A percentile compares a stretch with the other conserved stretches of the same genome.
These are phyloP conservation scores for Avena sativa DNA, from an alignment of 176 grass and related monocot genomes.

Conservation along the genomic window DNA sequence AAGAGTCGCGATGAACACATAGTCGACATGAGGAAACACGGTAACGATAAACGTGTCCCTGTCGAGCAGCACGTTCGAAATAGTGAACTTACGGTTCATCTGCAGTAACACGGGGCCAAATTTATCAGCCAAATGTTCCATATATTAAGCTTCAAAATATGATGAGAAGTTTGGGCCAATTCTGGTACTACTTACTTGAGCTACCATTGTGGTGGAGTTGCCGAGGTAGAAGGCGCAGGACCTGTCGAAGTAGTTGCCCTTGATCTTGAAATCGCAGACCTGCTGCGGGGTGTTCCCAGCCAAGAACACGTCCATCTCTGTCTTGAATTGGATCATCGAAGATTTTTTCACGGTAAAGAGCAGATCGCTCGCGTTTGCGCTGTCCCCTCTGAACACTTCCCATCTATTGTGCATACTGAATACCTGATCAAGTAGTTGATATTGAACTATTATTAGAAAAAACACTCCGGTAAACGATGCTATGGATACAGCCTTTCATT, in stretches of 20 bases:
- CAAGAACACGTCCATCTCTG: constrained; percentile 69
- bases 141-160: not conserved
- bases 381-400: constrained; percentile 74
- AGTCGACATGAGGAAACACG: constrained; percentile 63
- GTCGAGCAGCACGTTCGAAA: constrained; percentile 56
- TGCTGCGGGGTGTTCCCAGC: constrained; percentile 55
- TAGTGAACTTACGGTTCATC: constrained; percentile 62
- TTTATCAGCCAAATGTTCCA: not conserved
- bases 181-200: constrained; percentile 50
- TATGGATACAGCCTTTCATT: not conserved
- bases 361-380: constrained; percentile 43
- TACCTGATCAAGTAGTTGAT: constrained; percentile 39
- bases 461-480: not conserved
- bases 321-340: constrained; percentile 64
- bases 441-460: not conserved
- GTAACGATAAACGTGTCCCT: constrained; percentile 66
- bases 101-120: constrained; percentile 14
- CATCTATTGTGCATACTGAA: constrained; percentile 61
- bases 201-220: constrained; percentile 47
- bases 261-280: constrained; percentile 72
- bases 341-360: constrained; percentile 66
- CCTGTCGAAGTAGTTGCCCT: constrained; percentile 65
- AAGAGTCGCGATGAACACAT: constrained; percentile 62
- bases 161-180: not conserved
- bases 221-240: constrained; percentile 58